These are phyloP conservation scores for Liriodendron chinense DNA, from an alignment of 164 flowering plant genomes.

Conservation along the genomic window DNA sequence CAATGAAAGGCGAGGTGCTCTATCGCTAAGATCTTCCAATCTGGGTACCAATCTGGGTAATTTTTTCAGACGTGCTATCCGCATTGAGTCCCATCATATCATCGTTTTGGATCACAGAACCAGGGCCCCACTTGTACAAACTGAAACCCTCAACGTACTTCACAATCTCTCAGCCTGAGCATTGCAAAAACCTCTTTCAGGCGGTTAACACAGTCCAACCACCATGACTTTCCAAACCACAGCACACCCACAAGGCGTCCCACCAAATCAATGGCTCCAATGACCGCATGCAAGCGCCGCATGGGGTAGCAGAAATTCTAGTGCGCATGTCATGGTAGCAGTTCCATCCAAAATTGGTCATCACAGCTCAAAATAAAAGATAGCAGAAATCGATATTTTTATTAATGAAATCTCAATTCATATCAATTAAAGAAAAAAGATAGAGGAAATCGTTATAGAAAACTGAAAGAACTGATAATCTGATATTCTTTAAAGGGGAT, in stretches of 20 bases:
- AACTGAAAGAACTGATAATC: not conserved
- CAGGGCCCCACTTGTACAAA: not conserved
- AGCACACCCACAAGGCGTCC: no score
- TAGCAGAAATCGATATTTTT: not conserved
- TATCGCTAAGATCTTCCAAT: not conserved
- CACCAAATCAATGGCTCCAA: no score
- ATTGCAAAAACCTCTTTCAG: not conserved
- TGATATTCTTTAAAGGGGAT: not conserved
- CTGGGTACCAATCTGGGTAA: not conserved
- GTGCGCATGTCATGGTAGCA: no score
- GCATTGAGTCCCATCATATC: not conserved
- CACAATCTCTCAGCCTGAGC: not conserved
- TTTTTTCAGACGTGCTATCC: not conserved
- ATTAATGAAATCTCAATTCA: no score
- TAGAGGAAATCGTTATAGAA: not conserved
- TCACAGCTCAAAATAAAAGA: not conserved
- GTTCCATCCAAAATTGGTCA: not conserved
- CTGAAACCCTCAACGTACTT: not conserved
- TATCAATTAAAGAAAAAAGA: no score
- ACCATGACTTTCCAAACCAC: not conserved
- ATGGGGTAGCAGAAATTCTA: no score
- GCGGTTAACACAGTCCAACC: not conserved
- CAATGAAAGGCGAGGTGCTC: not conserved
- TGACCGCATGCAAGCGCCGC: no score
- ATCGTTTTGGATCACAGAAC: not conserved